phyloP scores from a whole-genome alignment of 768 basidiomycete genomes.

The Phylloporus scabripes region DNA sequence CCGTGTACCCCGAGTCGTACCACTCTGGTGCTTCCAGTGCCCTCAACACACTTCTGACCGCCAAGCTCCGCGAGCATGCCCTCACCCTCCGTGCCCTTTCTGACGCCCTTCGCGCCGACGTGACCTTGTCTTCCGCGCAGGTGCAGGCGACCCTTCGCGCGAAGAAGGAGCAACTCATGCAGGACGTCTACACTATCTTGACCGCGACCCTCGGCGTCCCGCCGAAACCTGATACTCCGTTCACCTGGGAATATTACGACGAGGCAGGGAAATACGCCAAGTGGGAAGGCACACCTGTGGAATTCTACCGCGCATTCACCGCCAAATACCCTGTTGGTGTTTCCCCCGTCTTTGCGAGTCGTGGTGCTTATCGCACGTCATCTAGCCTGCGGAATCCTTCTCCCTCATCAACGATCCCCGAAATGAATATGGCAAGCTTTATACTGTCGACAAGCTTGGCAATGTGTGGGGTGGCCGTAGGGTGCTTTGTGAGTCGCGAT shows the following conservation, averaged over 20 bases:
- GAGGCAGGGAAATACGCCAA: slow-evolving; percentile 65
- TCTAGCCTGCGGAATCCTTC: slow-evolving; percentile 68
- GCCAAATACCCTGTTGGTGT: slow-evolving; percentile 48
- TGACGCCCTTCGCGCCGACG: slow-evolving; percentile 45
- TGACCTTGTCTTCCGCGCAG: slow-evolving; percentile 40
- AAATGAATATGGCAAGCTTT: slow-evolving; percentile 74
- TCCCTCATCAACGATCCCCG: slow-evolving; percentile 95
- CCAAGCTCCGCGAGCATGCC: slow-evolving; percentile 88
- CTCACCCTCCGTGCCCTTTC: slow-evolving; percentile 69
- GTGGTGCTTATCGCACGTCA: neutral
- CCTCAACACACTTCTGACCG: slow-evolving; percentile 76
- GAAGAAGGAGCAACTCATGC: slow-evolving; percentile 82
- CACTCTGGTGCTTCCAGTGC: slow-evolving; percentile 72
- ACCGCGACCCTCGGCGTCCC: slow-evolving; percentile 84
- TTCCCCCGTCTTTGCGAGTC: neutral
- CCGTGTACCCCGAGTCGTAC: slow-evolving; percentile 76
- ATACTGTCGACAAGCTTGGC: slow-evolving; percentile 89
- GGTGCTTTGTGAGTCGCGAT: slow-evolving; percentile 61
- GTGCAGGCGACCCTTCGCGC: slow-evolving; percentile 55
- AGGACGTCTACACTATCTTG: slow-evolving; percentile 80
- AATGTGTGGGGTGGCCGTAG: slow-evolving; percentile 87
- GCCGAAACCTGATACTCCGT: slow-evolving; percentile 61
- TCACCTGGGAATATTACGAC: slow-evolving; percentile 89
- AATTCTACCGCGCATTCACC: slow-evolving; percentile 70
- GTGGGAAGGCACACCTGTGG: slow-evolving; percentile 77